Percentiles rank a stretch among this genome's conserved stretches.
Conservation (phyloP, 2,329 filamentous ascomycete species). For the Penicillium capsulatum region DNA sequence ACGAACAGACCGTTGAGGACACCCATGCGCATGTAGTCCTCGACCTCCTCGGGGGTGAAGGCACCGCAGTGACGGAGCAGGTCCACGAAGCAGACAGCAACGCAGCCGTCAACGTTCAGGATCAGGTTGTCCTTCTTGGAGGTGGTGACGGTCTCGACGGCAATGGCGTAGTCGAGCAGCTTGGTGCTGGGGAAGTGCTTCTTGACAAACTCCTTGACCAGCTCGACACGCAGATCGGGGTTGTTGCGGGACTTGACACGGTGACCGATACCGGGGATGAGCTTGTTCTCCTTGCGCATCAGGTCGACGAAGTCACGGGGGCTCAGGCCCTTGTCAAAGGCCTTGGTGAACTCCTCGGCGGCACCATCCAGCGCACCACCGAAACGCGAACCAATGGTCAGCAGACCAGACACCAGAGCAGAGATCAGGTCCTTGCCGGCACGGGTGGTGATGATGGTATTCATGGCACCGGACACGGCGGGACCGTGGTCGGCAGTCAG, state of each 20-base stretch:
- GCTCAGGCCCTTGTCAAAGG: constrained; percentile 95
- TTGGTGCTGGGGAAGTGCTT: constrained; percentile 97
- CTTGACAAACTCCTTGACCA: constrained; percentile 98
- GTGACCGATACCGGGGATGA: constrained; percentile 98
- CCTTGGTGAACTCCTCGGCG: constrained; percentile 96
- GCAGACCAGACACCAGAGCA: constrained; percentile 88
- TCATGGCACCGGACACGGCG: constrained; percentile 99
- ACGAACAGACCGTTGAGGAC: constrained; percentile 99
- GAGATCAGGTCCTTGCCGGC: constrained; percentile 98
- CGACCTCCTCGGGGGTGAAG: constrained; percentile 91
- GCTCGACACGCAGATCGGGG: constrained; percentile 97
- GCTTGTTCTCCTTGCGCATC: constrained; percentile 99
- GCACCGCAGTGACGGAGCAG: constrained; percentile 96
- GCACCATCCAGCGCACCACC: constrained; percentile 97
- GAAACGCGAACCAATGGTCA: constrained; percentile 97
- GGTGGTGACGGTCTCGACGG: constrained; percentile 95
- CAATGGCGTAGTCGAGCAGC: constrained; percentile 96
- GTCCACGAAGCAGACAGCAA: constrained; percentile 98
- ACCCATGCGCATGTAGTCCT: constrained; percentile 99
- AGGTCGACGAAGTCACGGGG: constrained; percentile 98
- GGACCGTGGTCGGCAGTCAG: constrained; percentile 98
- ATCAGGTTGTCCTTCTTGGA: constrained; percentile 99
- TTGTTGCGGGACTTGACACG: constrained; percentile 99
- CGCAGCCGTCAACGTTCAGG: constrained; percentile 96
- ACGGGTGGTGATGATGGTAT: constrained; percentile 99